Conservation (phyloP, 2,329 filamentous ascomycete species). For the Ampelomyces quisqualis region DNA sequence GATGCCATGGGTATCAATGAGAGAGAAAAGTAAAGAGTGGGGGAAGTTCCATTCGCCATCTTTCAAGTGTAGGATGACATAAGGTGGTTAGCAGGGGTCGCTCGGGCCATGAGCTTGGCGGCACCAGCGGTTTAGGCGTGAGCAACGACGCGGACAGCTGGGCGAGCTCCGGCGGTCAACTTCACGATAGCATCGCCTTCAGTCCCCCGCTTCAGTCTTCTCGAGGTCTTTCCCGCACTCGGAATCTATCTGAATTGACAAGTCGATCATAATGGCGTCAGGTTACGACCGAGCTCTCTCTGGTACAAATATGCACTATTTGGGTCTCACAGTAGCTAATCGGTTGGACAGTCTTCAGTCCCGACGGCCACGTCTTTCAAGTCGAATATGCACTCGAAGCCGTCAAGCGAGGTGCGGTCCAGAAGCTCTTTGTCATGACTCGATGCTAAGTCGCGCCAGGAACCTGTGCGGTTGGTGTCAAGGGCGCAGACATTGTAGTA, state of each 20-base stretch:
- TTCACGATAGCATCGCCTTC: conserved; percentile 19
- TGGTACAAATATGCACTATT: conserved; percentile 62
- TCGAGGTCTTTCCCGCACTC: conserved; percentile 6
- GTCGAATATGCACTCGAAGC: conserved; percentile 99
- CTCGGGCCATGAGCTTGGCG: conserved; percentile 37
- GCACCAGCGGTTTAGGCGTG: conserved; percentile 39
- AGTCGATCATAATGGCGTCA: conserved; percentile 68
- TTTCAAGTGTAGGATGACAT: conserved; percentile 29
- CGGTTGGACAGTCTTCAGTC: conserved; percentile 79
- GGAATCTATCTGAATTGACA: background rate
- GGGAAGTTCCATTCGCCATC: conserved; percentile 16
- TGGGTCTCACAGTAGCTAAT: conserved; percentile 28
- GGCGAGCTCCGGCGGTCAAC: conserved; percentile 35
- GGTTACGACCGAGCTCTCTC: conserved; percentile 99
- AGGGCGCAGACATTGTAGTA: conserved; percentile 91
- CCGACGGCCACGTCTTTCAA: conserved; percentile 99
- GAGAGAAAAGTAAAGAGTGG: conserved; percentile 22
- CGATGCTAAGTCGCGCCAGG: conserved; percentile 54
- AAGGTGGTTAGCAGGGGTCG: conserved; percentile 18
- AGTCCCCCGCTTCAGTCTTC: conserved; percentile 10
- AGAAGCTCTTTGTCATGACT: background rate
- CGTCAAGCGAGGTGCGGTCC: conserved; percentile 83
- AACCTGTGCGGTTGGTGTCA: conserved; percentile 97
- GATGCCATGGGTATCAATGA: conserved; percentile 36
- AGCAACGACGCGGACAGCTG: conserved; percentile 45